phyloP scores from a whole-genome alignment of 352 stramenopile species.

The Globisporangium rhizosaccharum region DNA sequence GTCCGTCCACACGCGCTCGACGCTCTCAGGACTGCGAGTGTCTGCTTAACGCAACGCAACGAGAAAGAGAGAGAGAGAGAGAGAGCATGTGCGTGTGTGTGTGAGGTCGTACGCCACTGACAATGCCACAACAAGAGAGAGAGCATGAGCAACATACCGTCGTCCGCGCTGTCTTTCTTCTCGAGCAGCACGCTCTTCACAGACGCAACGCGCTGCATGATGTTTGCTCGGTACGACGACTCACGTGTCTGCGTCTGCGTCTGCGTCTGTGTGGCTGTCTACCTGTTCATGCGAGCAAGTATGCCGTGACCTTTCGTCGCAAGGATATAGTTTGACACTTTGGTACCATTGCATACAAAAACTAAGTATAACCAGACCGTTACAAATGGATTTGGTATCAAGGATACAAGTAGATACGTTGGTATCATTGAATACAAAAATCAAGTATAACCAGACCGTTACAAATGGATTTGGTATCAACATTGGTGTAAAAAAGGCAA shows the following conservation, averaged over 20 bases:
- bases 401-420: too few species aligned
- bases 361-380: not conserved
- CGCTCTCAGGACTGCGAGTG: slow-evolving; percentile 30
- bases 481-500: too few species aligned
- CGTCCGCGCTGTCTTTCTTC: slow-evolving; percentile 10
- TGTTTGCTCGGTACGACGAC: not conserved
- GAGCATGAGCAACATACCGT: not conserved
- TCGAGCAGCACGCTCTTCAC: slow-evolving; percentile 24
- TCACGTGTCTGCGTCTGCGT: not conserved
- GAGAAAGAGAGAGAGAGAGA: not conserved
- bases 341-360: not conserved
- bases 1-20: slow-evolving; percentile 57
- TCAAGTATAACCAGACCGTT: not conserved
- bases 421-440: not conserved
- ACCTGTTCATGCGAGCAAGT: too few species aligned
- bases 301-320: not conserved
- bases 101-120: not conserved
- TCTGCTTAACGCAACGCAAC: slow-evolving; percentile 1
- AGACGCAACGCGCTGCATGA: slow-evolving; percentile 26
- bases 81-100: not conserved
- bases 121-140: not conserved
- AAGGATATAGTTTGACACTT: not conserved
- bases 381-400: too few species aligned
- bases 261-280: too few species aligned
- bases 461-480: too few species aligned